Conservation (phyloP, 345 rosid genomes). For the Cochlearia excelsa region DNA sequence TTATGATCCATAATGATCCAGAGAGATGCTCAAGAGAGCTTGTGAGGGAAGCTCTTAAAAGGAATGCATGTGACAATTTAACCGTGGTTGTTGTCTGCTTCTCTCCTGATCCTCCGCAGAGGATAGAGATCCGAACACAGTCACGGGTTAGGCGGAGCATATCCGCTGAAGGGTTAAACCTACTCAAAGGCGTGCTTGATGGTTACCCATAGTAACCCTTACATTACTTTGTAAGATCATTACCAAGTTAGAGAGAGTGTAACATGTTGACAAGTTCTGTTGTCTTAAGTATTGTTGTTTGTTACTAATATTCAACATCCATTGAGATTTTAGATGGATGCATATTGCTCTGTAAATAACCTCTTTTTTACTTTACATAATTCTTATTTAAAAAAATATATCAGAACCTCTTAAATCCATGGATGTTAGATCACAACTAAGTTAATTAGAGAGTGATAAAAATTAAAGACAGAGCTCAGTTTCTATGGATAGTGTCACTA, state of each 20-base stretch:
- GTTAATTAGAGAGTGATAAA: background rate
- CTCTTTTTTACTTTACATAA: background rate
- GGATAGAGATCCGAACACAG: conserved; percentile 61
- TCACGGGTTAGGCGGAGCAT: conserved; percentile 72
- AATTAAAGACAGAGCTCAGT: conserved; percentile 35
- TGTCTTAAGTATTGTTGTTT: conserved; percentile 23
- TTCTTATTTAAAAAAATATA: background rate
- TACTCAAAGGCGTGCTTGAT: conserved; percentile 79
- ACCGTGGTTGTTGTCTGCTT: conserved; percentile 84
- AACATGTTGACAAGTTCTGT: conserved; percentile 17
- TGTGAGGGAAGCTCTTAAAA: conserved; percentile 79
- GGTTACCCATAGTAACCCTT: conserved; percentile 50
- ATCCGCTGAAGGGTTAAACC: conserved; percentile 81
- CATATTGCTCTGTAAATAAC: conserved; percentile 30
- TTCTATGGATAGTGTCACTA: conserved; percentile 79
- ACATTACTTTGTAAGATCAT: conserved; percentile 21
- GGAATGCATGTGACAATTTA: conserved; percentile 75
- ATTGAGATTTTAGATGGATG: conserved; percentile 33
- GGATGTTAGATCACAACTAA: background rate
- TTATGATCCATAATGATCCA: conserved; percentile 92
- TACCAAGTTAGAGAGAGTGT: conserved; percentile 28
- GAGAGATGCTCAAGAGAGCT: conserved; percentile 92
- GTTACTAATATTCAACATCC: conserved; percentile 28
- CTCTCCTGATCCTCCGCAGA: conserved; percentile 77
- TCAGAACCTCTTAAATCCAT: conserved; percentile 8